Base-by-base conservation (phyloP, 2,329 filamentous ascomycete species). In the Mycogone perniciosa region DNA sequence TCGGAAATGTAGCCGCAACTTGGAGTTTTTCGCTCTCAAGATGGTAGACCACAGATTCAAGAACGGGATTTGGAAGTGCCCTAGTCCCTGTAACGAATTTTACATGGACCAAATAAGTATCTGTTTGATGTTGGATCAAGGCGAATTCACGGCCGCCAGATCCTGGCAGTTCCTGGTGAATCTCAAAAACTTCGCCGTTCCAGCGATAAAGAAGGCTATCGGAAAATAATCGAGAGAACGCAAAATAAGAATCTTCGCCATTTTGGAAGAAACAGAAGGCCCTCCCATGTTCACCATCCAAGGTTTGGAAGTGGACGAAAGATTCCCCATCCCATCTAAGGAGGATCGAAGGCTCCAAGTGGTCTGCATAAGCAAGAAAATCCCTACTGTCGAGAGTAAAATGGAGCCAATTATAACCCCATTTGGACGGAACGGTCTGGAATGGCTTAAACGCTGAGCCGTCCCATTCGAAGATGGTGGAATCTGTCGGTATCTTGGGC, bases 401-500 rank as follows among this genome's bases (percentile, higher is more conserved):
- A 30, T 42, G 40, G 11, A 42, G 40, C 33, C 31, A 38, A 13
- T 35, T 38, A 8, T 46, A 38, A 5, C 44, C 44, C 31, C 33
- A 38, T 37, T 35, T 29, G 20, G 44, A 37, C 26, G 44, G 33
- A 5, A 46, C 44, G 6, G 20, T 46, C 26, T 46, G 44, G n/a
- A 46, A 46, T 4, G 31, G 20, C 11, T 10, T 5, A 38, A 46
- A 46, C 8, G 11, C 13, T 10, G 44, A 35, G 31, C 44, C 44
- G 30, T 46, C 33, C 44, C 44, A 46, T 29, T 46, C 33, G 20
- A 20, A 42, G 29, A 46, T 41, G 30, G 42, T 42, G 6, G 48
- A 46, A 8, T 51, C 40, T 5, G 13, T 10, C 7, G 40, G 40
- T 7, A 27, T 42, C 11, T 26, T 41, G n/a, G 41, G 43, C n/a